Conservation (phyloP, 2,329 filamentous ascomycete genomes). For the Trichophyton benhamiae region DNA sequence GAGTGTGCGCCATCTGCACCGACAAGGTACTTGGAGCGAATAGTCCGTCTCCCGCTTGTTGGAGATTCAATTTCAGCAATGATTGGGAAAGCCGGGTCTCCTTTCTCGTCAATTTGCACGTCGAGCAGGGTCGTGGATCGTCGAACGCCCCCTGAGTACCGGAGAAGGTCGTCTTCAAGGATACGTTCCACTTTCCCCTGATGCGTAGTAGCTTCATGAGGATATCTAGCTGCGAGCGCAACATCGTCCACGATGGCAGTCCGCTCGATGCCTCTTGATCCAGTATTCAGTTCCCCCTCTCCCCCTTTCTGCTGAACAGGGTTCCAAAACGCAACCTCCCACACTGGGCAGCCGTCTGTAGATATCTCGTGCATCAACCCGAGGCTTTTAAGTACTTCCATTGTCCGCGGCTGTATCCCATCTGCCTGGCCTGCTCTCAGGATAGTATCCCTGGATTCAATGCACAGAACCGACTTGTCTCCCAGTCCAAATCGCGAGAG, state of each 20-base stretch:
- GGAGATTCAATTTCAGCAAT: slow-evolving; percentile 22
- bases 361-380: slow-evolving; percentile 41
- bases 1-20: slow-evolving; percentile 60
- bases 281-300: slow-evolving; percentile 17
- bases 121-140: slow-evolving; percentile 53
- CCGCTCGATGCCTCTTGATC: slow-evolving; percentile 17
- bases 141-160: slow-evolving; percentile 46
- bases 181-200: slow-evolving; percentile 61
- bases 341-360: slow-evolving; percentile 45
- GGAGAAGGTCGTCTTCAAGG: slow-evolving; percentile 53
- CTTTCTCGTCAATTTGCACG: slow-evolving; percentile 45
- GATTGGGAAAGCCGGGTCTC: slow-evolving; percentile 32
- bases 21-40: slow-evolving; percentile 58
- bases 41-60: slow-evolving; percentile 20
- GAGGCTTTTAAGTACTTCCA: slow-evolving; percentile 33
- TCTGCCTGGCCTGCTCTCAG: slow-evolving; percentile 34
- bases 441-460: slow-evolving; percentile 30
- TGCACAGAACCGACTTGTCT: slow-evolving; percentile 31
- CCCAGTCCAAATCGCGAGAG: slow-evolving; percentile 34
- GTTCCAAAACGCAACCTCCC: slow-evolving; percentile 49
- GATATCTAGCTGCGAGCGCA: slow-evolving; percentile 34
- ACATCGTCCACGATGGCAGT: slow-evolving; percentile 9
- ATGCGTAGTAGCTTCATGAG: slow-evolving; percentile 58
- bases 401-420: slow-evolving; percentile 32
- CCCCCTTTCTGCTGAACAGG: slow-evolving; percentile 11